phyloP scores from a whole-genome alignment of 2,329 filamentous ascomycete genomes.

The Celoporthe dispersa region DNA sequence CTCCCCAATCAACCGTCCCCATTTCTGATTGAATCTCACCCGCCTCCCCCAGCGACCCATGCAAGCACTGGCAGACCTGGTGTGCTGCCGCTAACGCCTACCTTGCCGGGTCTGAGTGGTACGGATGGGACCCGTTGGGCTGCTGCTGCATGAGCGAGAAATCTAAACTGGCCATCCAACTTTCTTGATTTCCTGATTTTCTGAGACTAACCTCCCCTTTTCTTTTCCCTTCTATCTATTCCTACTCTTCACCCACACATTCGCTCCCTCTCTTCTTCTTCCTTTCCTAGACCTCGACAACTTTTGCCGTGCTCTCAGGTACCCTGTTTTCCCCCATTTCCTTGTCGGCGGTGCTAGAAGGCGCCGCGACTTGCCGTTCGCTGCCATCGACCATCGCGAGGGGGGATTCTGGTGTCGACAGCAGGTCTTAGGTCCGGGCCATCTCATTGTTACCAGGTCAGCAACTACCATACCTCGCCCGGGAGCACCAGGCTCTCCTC shows the following conservation, averaged over 20 bases:
- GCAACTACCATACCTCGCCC: neutral
- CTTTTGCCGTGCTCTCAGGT: constrained; percentile 32
- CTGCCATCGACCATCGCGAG: constrained; percentile 16
- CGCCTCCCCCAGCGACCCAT: neutral
- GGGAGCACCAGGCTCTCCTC: neutral
- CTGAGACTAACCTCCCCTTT: constrained; percentile 19
- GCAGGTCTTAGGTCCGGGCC: constrained; percentile 8
- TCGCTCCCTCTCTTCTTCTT: constrained; percentile 34
- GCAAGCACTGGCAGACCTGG: neutral
- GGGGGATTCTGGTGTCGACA: constrained; percentile 13
- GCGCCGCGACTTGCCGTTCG: constrained; percentile 30
- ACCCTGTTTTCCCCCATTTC: constrained; percentile 21
- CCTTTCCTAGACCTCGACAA: constrained; percentile 31
- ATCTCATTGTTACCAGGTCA: constrained; percentile 12
- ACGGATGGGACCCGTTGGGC: constrained; percentile 6
- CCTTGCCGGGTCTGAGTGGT: constrained; percentile 6
- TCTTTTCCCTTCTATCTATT: constrained; percentile 15
- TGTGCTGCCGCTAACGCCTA: constrained; percentile 5
- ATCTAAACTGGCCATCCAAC: constrained; percentile 24
- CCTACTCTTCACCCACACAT: constrained; percentile 14
- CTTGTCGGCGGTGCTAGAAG: constrained; percentile 24
- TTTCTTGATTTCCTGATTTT: constrained; percentile 24
- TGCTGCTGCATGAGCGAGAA: constrained; percentile 20
- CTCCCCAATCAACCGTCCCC: constrained; percentile 1
- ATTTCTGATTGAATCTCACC: constrained; percentile 16